A percentile compares a stretch with the other conserved stretches of the same genome.
These are phyloP conservation scores for Turritis glabra DNA, from an alignment of 345 rosid species.

Conservation along the genomic window DNA sequence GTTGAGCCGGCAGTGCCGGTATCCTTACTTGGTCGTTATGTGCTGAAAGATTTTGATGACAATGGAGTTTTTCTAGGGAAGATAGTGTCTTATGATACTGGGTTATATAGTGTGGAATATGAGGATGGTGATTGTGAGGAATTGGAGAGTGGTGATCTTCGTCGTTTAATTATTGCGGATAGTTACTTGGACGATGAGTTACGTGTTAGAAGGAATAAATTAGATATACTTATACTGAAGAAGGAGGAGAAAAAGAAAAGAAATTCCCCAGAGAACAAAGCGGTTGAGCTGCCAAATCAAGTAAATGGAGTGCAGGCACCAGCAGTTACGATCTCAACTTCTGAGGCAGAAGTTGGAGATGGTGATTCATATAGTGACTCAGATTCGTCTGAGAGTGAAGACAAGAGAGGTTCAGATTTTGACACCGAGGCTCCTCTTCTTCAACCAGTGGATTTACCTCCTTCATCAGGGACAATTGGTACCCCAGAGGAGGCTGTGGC, in stretches of 20 bases:
- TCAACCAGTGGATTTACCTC: constrained; percentile 61
- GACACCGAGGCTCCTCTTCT: constrained; percentile 43
- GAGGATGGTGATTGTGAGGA: constrained; percentile 89
- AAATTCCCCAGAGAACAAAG: constrained; percentile 40
- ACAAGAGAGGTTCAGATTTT: constrained; percentile 36
- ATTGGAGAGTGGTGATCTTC: constrained; percentile 72
- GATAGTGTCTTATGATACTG: constrained; percentile 64
- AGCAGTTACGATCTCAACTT: too few relatives aligned
- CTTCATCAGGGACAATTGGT: constrained; percentile 73
- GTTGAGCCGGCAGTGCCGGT: constrained; percentile 49
- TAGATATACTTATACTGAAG: constrained; percentile 49
- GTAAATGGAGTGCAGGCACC: constrained; percentile 34
- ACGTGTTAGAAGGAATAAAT: constrained; percentile 44
- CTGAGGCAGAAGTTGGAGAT: constrained; percentile 43
- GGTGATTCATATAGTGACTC: constrained; percentile 71
- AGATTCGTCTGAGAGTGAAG: constrained; percentile 52
- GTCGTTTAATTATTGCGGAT: constrained; percentile 52
- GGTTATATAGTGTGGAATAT: constrained; percentile 75
- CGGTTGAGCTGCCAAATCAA: constrained; percentile 35
- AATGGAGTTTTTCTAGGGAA: constrained; percentile 62
- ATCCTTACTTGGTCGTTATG: constrained; percentile 67
- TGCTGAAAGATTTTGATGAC: constrained; percentile 61
- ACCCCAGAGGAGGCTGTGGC: constrained; percentile 68
- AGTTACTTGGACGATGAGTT: constrained; percentile 50
- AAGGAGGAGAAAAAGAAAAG: constrained; percentile 46